Evolutionary conservation across 202 grass and related monocot genomes (phyloP).

Genomic region (Eragrostis tef): DNA sequence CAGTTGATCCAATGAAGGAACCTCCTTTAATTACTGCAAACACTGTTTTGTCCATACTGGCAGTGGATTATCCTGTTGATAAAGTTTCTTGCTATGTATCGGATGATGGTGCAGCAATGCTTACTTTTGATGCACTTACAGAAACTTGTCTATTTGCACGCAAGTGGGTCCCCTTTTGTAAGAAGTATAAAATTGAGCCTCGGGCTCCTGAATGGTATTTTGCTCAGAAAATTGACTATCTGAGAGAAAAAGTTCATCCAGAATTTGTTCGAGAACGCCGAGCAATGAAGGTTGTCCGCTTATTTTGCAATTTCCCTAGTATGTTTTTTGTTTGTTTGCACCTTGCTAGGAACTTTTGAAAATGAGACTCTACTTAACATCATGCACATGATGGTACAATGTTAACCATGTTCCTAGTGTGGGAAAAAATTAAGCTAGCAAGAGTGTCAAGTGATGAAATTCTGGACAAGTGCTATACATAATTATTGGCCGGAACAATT

Average conservation of each 20-base stretch:
- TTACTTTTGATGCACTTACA: conserved; percentile 72
- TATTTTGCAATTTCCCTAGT: not conserved
- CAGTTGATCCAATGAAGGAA: conserved; percentile 62
- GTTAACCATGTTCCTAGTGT: not conserved
- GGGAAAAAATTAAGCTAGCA: not conserved
- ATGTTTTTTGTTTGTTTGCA: not conserved
- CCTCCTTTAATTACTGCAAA: conserved; percentile 76
- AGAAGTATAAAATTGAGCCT: conserved; percentile 69
- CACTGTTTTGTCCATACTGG: conserved; percentile 72
- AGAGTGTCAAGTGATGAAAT: conserved; percentile 12
- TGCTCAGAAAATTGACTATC: conserved; percentile 66
- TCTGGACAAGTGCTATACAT: not conserved
- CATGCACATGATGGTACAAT: not conserved
- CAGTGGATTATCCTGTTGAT: conserved; percentile 70
- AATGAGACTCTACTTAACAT: not conserved
- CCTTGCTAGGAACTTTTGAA: not conserved
- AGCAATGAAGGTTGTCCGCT: conserved; percentile 62
- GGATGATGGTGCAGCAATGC: conserved; percentile 65
- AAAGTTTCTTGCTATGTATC: conserved; percentile 65
- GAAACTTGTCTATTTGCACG: conserved; percentile 74
- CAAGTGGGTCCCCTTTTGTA: conserved; percentile 81
- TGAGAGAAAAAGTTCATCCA: conserved; percentile 70
- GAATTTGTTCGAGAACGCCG: conserved; percentile 65
- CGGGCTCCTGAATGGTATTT: conserved; percentile 76
- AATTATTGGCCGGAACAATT: not conserved